Evolutionary conservation across 805 yeast genomes (phyloP), one percentile per base, ranked within the genome.

Genomic region (Danielia oregonensis): DNA sequence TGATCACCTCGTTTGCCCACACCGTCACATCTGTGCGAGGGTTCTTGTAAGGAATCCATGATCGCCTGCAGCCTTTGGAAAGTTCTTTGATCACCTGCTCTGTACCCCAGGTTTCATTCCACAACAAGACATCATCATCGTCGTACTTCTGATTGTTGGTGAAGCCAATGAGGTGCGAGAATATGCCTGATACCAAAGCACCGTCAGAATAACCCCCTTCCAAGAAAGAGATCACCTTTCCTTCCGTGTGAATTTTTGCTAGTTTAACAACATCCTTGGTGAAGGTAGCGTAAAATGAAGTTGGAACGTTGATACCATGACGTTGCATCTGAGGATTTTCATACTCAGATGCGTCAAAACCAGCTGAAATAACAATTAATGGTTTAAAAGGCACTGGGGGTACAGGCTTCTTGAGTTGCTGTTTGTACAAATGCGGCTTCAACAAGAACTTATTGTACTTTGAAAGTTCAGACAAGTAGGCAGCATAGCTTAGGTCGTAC

Each of bases 151-250:
- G 63, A 34, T 64, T 63, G 18, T 66, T 64, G 32, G 79, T 82
- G 33, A 86, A 54, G 0, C 94, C 95, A 24, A 82, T 74, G 35
- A 86, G 59, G 54, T 86, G 94, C 4, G 93, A 75, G 52, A 84
- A 82, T 0, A 82, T 78, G 9, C 95, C 95, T 1, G 93, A 82
- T 1, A 80, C 59, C 12, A 86, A 66, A 0, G 95, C 95, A 3
- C 83, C 82, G 49, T 85, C 88, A 0, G 93, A 81, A 53, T 86
- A 86, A 1, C 95, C 95, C 17, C 95, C 95, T 60, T 86, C 95
- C 43, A 86, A 59, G 15, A 86, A 57, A 1, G 94, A 83, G 0
- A 86, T 44, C 0, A 85, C 63, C 39, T 75, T 76, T 8, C 89
- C 84, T 8, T 69, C 58, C 5, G 81, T 61, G 48, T 74, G 82